Evolutionary conservation across 257 asterid species (phyloP).

Genomic region (Nicotiana paniculata): DNA sequence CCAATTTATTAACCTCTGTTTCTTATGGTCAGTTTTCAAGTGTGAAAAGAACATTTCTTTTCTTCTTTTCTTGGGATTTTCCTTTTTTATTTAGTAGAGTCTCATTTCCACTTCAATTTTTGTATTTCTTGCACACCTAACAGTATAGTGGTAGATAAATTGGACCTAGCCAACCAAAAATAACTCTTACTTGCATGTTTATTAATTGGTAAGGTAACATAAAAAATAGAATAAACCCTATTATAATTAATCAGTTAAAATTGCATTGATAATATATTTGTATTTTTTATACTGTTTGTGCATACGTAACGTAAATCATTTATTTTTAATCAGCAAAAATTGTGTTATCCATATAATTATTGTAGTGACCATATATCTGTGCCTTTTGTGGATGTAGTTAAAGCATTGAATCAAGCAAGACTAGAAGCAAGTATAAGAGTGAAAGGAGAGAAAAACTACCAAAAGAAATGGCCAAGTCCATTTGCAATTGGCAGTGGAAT

Average conservation of each 20-base stretch:
- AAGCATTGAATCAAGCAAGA: slow-evolving; percentile 66
- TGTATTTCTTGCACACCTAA: not conserved
- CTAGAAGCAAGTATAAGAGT: slow-evolving; percentile 60
- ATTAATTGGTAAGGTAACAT: not conserved
- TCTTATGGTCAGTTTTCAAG: not conserved
- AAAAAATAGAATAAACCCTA: too few relatives aligned
- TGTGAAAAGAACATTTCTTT: not conserved
- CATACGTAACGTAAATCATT: too few relatives aligned
- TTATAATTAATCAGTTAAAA: not conserved
- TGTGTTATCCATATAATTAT: not conserved
- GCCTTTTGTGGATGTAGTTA: slow-evolving; percentile 30
- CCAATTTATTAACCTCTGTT: too few relatives aligned
- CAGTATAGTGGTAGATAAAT: not conserved
- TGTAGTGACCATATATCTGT: not conserved
- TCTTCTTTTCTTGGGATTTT: too few relatives aligned
- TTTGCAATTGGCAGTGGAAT: slow-evolving; percentile 52
- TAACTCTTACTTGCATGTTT: not conserved
- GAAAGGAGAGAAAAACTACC: slow-evolving; percentile 28
- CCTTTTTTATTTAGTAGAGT: too few relatives aligned
- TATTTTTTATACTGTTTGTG: not conserved
- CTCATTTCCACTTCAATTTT: too few relatives aligned
- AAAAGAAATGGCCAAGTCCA: slow-evolving; percentile 74
- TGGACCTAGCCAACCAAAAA: not conserved
- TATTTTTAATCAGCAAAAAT: not conserved
- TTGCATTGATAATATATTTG: not conserved